Base-by-base conservation (phyloP, 2,329 filamentous ascomycete genomes). In the Ascochyta koolunga region DNA sequence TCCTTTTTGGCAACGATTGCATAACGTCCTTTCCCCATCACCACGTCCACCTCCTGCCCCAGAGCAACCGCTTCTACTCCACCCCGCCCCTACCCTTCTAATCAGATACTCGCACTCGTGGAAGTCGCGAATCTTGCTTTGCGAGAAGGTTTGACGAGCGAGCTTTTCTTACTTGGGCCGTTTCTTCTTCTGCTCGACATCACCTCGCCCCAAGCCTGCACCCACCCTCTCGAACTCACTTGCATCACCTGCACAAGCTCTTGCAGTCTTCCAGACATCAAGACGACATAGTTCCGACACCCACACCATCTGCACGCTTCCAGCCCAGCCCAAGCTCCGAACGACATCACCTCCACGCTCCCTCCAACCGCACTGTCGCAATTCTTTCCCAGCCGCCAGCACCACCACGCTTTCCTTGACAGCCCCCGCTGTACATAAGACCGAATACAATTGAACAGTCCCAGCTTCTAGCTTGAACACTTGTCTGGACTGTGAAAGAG, bases 371-470 rank as follows among this genome's bases (percentile, higher is more conserved):
- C 62, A 59, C 61, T 59, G 54, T 63, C 66, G 66, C 72, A 66
- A 53, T 63, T 62, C 66, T 64, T 60, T 55, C 47, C 64, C 67
- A 58, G 50, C 49, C 67, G 67, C 66, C 70, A 81, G 77, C 89
- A 93, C 89, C 89, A 91, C 88, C 90, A 90, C 87, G 89, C 92
- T 93, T 93, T 92, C 88, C 82, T 92, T 91, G 80, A 68, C 88
- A 89, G 88, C 86, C 84, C 84, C 84, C 86, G 90, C 90, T 76
- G 80, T 84, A 83, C 81, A 79, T 80, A 84, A 80, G 79, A 79
- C 79, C 60, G 61, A 67, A 76, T 75, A 77, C 68, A 76, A 73
- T 71, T 80, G 61, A 65, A 66, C 59, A 61, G 48, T 64, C 53
- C 56, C 65, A 68, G 56, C 62, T 56, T 58, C 58, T 56, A 70